Percentiles rank a stretch among this genome's conserved stretches.
Conservation (phyloP, 1,284 basidiomycete species). For the Inonotus hispidus region DNA sequence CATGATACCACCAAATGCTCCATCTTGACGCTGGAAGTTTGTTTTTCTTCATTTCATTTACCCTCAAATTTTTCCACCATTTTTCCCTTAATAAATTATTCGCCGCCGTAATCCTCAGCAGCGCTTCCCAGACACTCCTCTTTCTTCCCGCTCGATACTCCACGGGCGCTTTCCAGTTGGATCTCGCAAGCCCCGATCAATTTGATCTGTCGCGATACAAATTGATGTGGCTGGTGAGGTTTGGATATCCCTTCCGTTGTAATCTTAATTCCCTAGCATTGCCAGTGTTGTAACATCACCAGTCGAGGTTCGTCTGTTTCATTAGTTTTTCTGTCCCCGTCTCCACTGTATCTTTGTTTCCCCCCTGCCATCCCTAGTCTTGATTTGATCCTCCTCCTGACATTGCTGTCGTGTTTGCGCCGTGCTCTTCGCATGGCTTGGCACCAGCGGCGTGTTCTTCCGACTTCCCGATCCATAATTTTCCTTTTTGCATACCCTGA, state of each 20-base stretch:
- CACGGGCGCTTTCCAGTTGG: neutral
- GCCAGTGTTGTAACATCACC: constrained; percentile 8
- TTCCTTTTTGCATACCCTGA: neutral
- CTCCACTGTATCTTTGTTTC: neutral
- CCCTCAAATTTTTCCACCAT: neutral
- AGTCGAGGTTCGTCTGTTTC: neutral
- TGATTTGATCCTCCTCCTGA: neutral
- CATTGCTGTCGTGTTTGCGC: neutral
- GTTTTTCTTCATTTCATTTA: neutral
- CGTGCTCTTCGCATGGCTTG: neutral
- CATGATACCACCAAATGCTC: neutral
- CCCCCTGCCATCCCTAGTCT: neutral
- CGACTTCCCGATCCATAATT: neutral
- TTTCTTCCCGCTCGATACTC: neutral
- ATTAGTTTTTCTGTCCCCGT: neutral
- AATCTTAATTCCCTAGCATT: neutral
- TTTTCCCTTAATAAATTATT: neutral
- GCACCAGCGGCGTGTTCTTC: neutral
- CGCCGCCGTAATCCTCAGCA: neutral
- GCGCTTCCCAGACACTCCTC: neutral
- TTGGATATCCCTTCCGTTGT: constrained; percentile 1
- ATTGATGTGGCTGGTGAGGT: neutral
- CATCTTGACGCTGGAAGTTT: neutral
- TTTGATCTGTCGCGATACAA: neutral
- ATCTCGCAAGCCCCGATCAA: neutral